Evolutionary conservation across 2,329 filamentous ascomycete species (phyloP).

Genomic region (Nigrospora osmanthi): DNA sequence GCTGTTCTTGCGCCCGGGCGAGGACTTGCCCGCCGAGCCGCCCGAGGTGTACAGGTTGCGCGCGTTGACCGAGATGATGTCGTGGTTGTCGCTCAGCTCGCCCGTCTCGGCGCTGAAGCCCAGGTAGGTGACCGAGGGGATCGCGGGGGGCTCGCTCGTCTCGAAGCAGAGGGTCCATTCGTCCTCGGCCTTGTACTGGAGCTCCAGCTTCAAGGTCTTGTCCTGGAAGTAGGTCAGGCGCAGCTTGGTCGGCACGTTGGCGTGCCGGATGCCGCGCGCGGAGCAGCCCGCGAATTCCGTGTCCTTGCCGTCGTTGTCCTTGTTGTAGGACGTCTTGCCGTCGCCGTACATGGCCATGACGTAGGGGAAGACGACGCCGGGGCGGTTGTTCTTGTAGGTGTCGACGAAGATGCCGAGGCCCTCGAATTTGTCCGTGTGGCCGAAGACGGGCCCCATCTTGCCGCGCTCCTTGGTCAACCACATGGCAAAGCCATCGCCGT

Average conservation of each 20-base stretch:
- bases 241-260: slow-evolving; percentile 73
- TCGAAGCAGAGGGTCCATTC: slow-evolving; percentile 90
- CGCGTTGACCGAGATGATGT: slow-evolving; percentile 80
- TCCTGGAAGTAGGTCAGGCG: slow-evolving; percentile 95
- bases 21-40: slow-evolving; percentile 35
- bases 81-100: slow-evolving; percentile 95
- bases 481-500: slow-evolving; percentile 94
- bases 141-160: slow-evolving; percentile 58
- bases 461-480: slow-evolving; percentile 95
- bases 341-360: slow-evolving; percentile 98
- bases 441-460: slow-evolving; percentile 76
- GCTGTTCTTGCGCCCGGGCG: slow-evolving; percentile 28
- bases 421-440: slow-evolving; percentile 80
- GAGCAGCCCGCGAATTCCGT: slow-evolving; percentile 94
- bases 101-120: slow-evolving; percentile 85
- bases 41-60: slow-evolving; percentile 76
- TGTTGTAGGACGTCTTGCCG: slow-evolving; percentile 81
- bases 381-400: slow-evolving; percentile 99
- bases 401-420: slow-evolving; percentile 94
- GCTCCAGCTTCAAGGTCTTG: slow-evolving; percentile 79
- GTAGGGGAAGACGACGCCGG: slow-evolving; percentile 91
- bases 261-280: slow-evolving; percentile 79
- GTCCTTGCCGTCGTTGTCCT: slow-evolving; percentile 87
- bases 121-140: slow-evolving; percentile 70
- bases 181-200: slow-evolving; percentile 88